Conservation (phyloP, 495 filamentous ascomycete species). For the Collariella sp. region DNA sequence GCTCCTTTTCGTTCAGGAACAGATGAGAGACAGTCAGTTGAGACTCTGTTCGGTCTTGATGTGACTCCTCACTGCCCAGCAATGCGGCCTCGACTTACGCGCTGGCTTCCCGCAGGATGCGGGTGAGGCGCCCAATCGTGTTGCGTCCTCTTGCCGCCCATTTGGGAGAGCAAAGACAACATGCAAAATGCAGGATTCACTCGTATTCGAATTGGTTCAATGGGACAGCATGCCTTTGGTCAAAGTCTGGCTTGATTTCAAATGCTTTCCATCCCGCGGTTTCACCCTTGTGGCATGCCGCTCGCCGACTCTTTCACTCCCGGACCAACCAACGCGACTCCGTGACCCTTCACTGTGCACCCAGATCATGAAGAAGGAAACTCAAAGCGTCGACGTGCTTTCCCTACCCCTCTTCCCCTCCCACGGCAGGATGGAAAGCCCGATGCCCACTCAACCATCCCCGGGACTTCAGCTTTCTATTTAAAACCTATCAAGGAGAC, state of each 20-base stretch:
- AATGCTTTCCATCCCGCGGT: neutral
- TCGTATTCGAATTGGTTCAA: neutral
- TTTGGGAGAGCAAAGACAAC: slow-evolving; percentile 1
- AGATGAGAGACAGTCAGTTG: neutral
- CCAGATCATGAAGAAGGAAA: neutral
- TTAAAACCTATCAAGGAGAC: slow-evolving; percentile 60
- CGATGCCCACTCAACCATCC: neutral
- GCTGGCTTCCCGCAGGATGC: slow-evolving; percentile 12
- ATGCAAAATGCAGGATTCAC: neutral
- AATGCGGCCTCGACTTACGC: neutral
- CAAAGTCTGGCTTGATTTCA: neutral
- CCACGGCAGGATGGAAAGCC: no score
- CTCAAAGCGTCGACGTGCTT: no score
- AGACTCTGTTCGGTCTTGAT: neutral
- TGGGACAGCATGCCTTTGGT: neutral
- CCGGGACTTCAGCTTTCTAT: no score
- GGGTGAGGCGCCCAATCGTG: slow-evolving; percentile 5
- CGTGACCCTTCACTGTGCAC: neutral
- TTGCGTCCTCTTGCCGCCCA: neutral
- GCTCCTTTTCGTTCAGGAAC: neutral
- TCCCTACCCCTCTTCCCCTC: no score
- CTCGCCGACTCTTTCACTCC: neutral
- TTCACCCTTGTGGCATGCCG: neutral
- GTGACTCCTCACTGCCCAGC: neutral
- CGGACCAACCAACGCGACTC: neutral